Base-by-base conservation (phyloP, 2,329 filamentous ascomycete genomes). In the Neonectria punicea region DNA sequence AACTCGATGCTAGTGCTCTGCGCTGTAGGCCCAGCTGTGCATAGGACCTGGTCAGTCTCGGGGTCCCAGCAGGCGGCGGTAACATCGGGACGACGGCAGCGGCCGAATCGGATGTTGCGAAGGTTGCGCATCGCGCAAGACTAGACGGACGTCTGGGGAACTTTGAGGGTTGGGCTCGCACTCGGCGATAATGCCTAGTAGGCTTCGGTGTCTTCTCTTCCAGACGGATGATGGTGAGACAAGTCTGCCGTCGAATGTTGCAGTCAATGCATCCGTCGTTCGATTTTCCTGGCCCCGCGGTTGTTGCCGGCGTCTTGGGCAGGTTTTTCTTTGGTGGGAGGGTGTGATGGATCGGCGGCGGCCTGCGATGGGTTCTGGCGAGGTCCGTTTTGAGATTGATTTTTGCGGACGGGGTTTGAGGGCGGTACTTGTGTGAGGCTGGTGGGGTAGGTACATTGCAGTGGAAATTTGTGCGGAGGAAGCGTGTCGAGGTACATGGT, bases 21-120 rank as follows among this genome's bases (percentile, higher is more conserved):
- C 76, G 87, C 83, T 4, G 89, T 90, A 67, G 95, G 96, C 8
- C 96, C 95, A 83, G 95, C 91, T 58, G 93, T 90, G 81, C 92
- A 94, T 73, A 99, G 85, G 58, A 96, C 80, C 66, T 92, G 89
- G 79, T 96, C 92, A 69, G 87, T 89, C 66, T 89, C 86, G 53
- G 91, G 86, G 81, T 98, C 94, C 95, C 95, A 98, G 75, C 93
- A 92, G 61, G 90, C 89, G 32, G 93, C 91, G 58, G 93, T 91
- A 74, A 96, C 84, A 66, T 87, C 84, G 67, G 85, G 79, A 57
- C 86, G 84, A 68, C 89, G 86, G 82, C 90, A 90, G 77, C 88
- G 84, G 72, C 87, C 86, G 77, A 92, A 90, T 76, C 87, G 89
- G 74, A 94, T 89, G 78, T 90, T 94, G 80, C 89, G 91, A 73